These are phyloP conservation scores for Sarcodon aspratus DNA, from an alignment of 768 basidiomycete genomes.

Conservation along the genomic window DNA sequence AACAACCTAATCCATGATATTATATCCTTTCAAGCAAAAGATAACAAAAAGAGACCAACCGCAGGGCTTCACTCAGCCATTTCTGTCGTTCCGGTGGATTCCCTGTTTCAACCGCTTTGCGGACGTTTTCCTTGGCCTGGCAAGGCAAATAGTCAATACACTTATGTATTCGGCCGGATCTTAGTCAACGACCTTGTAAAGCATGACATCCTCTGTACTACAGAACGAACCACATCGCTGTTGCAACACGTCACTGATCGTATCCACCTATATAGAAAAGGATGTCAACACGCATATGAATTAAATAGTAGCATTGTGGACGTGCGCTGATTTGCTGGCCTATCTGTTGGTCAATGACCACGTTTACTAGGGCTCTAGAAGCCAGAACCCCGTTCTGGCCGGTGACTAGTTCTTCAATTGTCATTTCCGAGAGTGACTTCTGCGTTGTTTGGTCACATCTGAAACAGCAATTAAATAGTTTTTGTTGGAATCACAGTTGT, in stretches of 20 bases:
- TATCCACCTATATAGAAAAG: conserved; percentile 66
- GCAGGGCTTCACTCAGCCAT: conserved; percentile 76
- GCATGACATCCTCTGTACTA: conserved; percentile 94
- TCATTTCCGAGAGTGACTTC: conserved; percentile 53
- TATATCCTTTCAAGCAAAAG: background rate
- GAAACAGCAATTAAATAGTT: conserved; percentile 1
- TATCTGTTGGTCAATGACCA: conserved; percentile 96
- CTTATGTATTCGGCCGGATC: background rate
- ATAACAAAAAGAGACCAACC: conserved; percentile 35
- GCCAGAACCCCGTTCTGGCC: conserved; percentile 77
- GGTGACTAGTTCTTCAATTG: conserved; percentile 83
- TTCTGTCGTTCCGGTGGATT: conserved; percentile 67
- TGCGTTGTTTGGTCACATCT: conserved; percentile 72
- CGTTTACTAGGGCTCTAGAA: conserved; percentile 84
- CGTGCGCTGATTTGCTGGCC: conserved; percentile 90
- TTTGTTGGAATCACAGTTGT: background rate
- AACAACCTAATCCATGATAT: conserved; percentile 48
- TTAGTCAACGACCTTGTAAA: conserved; percentile 68
- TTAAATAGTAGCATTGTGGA: background rate
- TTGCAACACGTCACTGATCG: conserved; percentile 90
- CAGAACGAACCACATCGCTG: conserved; percentile 95
- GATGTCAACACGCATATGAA: background rate
- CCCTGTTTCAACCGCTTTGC: conserved; percentile 76
- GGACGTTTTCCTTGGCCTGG: conserved; percentile 88
- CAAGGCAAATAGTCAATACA: background rate